Evolutionary conservation across 176 grass and related monocot genomes (phyloP).

Genomic region (Dendrocalamus sinicus): DNA sequence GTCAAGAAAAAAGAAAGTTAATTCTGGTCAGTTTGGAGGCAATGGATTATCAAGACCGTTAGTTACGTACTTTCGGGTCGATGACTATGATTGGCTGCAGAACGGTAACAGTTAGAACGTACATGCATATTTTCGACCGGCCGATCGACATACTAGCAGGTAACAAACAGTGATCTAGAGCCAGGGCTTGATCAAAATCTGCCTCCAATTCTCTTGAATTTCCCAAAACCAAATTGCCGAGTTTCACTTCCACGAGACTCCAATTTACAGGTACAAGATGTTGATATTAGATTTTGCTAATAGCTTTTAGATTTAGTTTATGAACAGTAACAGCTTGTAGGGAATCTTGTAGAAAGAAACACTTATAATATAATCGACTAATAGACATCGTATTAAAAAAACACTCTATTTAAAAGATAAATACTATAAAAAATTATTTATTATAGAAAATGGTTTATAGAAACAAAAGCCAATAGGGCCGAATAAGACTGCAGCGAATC

Average conservation of each 20-base stretch:
- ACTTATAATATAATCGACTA: too few relatives aligned
- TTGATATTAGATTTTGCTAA: too few relatives aligned
- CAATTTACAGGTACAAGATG: background rate
- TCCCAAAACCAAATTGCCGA: background rate
- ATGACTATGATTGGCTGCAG: background rate
- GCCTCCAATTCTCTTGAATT: background rate
- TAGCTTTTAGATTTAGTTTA: too few relatives aligned
- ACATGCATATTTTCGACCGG: background rate
- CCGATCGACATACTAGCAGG: background rate
- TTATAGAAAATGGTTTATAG: too few relatives aligned
- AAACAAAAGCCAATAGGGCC: rapidly evolving
- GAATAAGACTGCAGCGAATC: background rate
- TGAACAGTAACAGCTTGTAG: too few relatives aligned
- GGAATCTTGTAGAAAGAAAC: too few relatives aligned
- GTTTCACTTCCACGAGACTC: background rate
- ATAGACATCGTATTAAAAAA: too few relatives aligned
- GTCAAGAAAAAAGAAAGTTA: background rate
- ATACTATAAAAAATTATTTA: too few relatives aligned
- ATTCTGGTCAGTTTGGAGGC: background rate
- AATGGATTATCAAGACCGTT: background rate
- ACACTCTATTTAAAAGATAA: too few relatives aligned
- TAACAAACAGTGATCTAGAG: background rate
- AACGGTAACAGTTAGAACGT: background rate
- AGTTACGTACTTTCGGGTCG: background rate
- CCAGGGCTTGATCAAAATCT: background rate